Base-by-base conservation (phyloP, 2,329 filamentous ascomycete species). In the Penicillium sp. region DNA sequence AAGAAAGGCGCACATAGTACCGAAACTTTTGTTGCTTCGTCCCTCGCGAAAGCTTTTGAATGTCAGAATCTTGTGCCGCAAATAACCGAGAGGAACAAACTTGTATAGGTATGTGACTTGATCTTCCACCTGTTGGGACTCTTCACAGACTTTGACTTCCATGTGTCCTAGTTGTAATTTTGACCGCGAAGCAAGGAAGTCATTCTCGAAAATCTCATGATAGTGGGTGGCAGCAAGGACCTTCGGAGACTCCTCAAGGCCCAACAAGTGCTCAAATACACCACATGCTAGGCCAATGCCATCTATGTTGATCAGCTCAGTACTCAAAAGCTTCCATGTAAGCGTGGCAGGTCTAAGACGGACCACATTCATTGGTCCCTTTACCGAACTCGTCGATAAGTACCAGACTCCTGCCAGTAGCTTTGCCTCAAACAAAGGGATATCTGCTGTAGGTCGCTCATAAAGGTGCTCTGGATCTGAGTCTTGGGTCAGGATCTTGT, bases 321-420 rank as follows among this genome's bases (percentile, higher is more conserved):
- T 8, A 13, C 8, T 26, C 21, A 39, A 26, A 19, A 37, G 11
- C 10, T 21, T 22, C 8, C 14, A 31, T 5, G n/a, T 24, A 24
- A 39, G 61, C 39, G 27, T 55, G 39, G 9, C 19, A 44, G 24
- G 3, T 6, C 13, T 24, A 33, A 27, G 1, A 63, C 65, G 37
- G 45, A 80, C 80, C 80, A 57, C 79, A 80, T 13, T 83, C 81
- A 57, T 86, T 84, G 0, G 86, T 89, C 2, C 86, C 87, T 71
- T 89, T 89, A 1, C 87, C 86, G 66, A 99, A 98, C 68, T 99
- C 95, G 66, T 99, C 95, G 45, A 98, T 86, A n/a, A 99, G 80
- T 1, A 99, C 73, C 6, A 99, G 79, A 68, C 90, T 97, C 48
- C 86, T 84, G 13, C 83, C 79, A 0, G 92, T 96, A 4, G 89